These are phyloP conservation scores for Nicotiana paniculata DNA, from an alignment of 257 asterid genomes.

Conservation along the genomic window DNA sequence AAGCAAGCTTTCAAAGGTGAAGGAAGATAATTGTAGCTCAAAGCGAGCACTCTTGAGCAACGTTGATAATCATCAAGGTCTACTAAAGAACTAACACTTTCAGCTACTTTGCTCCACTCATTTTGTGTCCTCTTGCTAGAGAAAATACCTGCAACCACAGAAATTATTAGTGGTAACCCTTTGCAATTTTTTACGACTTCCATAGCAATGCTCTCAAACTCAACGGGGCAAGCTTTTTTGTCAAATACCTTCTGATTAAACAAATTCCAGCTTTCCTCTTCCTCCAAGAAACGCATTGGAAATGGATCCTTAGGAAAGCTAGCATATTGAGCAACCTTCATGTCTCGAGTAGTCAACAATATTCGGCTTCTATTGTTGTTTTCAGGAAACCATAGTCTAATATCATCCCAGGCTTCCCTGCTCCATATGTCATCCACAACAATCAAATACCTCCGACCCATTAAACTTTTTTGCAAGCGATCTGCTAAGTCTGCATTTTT, in stretches of 20 bases:
- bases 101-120: not conserved
- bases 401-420: not conserved
- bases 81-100: too few species aligned
- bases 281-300: not conserved
- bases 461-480: not conserved
- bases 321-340: not conserved
- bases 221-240: not conserved
- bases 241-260: not conserved
- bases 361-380: not conserved
- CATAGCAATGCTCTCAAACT: not conserved
- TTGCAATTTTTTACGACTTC: too few species aligned
- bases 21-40: too few species aligned
- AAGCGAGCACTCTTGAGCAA: too few species aligned
- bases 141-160: not conserved
- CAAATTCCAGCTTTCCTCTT: not conserved
- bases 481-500: not conserved
- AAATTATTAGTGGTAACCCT: not conserved
- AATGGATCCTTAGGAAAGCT: not conserved
- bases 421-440: slow-evolving; percentile 3
- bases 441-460: not conserved
- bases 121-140: not conserved
- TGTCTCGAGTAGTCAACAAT: not conserved
- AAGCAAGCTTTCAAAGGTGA: too few species aligned
- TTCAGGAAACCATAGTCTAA: not conserved
- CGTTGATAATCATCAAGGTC: not conserved